Evolutionary conservation across 2,329 filamentous ascomycete genomes (phyloP).

Genomic region (Diaporthe sp.): DNA sequence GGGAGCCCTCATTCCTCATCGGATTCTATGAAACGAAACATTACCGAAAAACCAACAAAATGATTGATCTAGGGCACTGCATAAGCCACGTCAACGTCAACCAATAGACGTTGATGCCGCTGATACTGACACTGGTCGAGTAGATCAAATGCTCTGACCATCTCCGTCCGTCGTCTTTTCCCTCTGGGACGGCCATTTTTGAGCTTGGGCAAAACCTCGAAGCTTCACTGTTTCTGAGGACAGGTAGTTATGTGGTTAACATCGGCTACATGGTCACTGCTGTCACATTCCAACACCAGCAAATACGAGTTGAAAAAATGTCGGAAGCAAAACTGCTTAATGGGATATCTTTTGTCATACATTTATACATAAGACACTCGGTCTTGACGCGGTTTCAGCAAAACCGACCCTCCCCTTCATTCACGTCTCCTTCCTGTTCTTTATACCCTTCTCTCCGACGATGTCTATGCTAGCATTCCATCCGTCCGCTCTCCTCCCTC

Average conservation of each 20-base stretch:
- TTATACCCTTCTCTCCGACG: neutral
- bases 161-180: neutral
- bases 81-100: neutral
- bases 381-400: constrained; percentile 23
- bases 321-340: constrained; percentile 14
- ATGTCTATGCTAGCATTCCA: constrained; percentile 20
- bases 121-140: neutral
- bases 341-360: constrained; percentile 35
- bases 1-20: no score
- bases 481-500: neutral
- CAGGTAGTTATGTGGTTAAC: neutral
- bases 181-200: no score
- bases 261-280: neutral
- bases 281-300: neutral
- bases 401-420: neutral
- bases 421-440: neutral
- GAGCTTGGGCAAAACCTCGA: no score
- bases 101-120: neutral
- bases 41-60: no score
- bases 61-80: no score
- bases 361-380: constrained; percentile 35
- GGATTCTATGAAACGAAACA: no score
- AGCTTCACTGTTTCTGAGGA: neutral
- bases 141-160: no score
- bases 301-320: neutral